These are phyloP conservation scores for Puccinia novopanici DNA, from an alignment of 1,284 basidiomycete species.

Conservation along the genomic window DNA sequence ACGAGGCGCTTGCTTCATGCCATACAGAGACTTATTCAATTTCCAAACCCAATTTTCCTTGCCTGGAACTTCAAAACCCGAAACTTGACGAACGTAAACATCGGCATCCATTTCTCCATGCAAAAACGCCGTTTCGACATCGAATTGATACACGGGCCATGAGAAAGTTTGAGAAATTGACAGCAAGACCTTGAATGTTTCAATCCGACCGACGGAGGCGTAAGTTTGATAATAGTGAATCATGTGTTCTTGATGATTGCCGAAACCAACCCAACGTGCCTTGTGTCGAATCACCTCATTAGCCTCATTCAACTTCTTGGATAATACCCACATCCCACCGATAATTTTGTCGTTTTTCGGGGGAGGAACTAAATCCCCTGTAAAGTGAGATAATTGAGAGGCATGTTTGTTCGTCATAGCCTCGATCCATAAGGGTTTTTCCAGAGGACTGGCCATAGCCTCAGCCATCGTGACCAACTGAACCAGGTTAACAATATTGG, in stretches of 20 bases:
- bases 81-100: no score
- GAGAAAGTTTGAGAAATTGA: background rate
- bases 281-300: background rate
- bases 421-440: no score
- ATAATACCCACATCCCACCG: constrained; percentile 19
- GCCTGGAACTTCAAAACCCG: no score
- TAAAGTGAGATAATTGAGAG: no score
- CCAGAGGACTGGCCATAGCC: background rate
- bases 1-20: no score
- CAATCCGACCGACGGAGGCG: background rate
- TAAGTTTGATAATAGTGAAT: background rate
- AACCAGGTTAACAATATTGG: background rate
- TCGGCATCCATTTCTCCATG: no score
- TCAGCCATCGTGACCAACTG: background rate
- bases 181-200: background rate
- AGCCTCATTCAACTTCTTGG: background rate
- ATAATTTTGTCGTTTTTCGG: background rate
- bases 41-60: no score
- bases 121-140: no score
- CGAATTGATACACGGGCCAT: background rate
- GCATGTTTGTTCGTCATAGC: no score
- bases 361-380: background rate
- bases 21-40: no score
- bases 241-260: background rate
- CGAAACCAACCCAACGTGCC: constrained; percentile 16